Conservation (phyloP, 495 filamentous ascomycete species). For the Annulohypoxylon maeteangense region DNA sequence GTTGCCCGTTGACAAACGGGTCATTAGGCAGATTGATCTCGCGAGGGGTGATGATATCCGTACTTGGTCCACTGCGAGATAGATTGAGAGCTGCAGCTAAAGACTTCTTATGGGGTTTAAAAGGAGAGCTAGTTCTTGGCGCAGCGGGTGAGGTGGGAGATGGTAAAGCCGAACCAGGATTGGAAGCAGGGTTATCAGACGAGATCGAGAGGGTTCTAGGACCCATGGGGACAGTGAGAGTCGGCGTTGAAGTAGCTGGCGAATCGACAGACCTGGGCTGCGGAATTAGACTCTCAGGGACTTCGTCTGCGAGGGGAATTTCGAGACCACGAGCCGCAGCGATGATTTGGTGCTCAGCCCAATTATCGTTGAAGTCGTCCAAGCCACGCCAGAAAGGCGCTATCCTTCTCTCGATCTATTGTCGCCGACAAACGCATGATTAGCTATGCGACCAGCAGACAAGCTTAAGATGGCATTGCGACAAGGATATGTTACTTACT, state of each 20-base stretch:
- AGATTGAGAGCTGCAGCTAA: slow-evolving; percentile 80
- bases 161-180: slow-evolving; percentile 62
- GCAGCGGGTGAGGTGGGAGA: slow-evolving; percentile 64
- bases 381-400: slow-evolving; percentile 96
- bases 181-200: slow-evolving; percentile 68
- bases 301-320: slow-evolving; percentile 84
- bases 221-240: slow-evolving; percentile 79
- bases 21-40: slow-evolving; percentile 85
- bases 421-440: slow-evolving; percentile 15
- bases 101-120: slow-evolving; percentile 81
- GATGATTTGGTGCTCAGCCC: slow-evolving; percentile 93
- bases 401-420: slow-evolving; percentile 87
- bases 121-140: slow-evolving; percentile 54
- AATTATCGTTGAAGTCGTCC: slow-evolving; percentile 86
- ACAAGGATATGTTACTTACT: slow-evolving; percentile 62
- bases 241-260: slow-evolving; percentile 48
- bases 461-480: slow-evolving; percentile 10
- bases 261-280: slow-evolving; percentile 53
- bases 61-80: slow-evolving; percentile 72
- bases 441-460: slow-evolving; percentile 17
- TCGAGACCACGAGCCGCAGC: slow-evolving; percentile 87
- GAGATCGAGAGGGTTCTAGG: slow-evolving; percentile 78
- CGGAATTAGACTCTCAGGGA: slow-evolving; percentile 73
- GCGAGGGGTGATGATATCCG: slow-evolving; percentile 71
- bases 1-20: slow-evolving; percentile 90